Evolutionary conservation across 1,139 yeast species (phyloP), one percentile per base, ranked within the genome.

Genomic region (Candida labiduridarum): DNA sequence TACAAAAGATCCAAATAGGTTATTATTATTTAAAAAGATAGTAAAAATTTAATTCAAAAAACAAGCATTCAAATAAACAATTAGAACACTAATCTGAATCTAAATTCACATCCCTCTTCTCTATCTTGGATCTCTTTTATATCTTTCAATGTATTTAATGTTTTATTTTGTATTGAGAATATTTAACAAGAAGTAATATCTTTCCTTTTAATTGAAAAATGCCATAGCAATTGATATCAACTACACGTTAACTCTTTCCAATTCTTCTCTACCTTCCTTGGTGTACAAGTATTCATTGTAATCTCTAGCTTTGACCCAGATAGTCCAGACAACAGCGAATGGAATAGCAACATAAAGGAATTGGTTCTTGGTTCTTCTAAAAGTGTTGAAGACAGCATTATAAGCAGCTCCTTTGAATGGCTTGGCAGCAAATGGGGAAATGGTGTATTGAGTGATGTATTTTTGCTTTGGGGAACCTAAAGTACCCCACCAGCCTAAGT

Each of bases 401-500:
- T 92, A 84, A 63, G 87, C 81, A 61, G 86, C 84, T 59, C 96
- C 97, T 71, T 87, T 87, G 69, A 94, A 80, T 53, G 98, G 97
- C 71, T 84, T 86, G 73, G 95, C 96, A 53, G 97, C 97, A 63
- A 80, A 89, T 56, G 97, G 96, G 56, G 99, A 88, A 56, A 94
- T 92, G 52, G 96, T 79, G 80, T 94, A 95, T 50, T 85, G 80
- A 55, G 91, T 85, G 61, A 89, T 78, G 72, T 89, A 86, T 75
- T 89, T 91, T 79, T 92, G 98, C 68, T 82, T 82, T 68, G 96
- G 95, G 72, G 89, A 80, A 57, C 96, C 91, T 63, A 84, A 71
- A 76, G 78, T 71, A 68, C 97, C 97, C 98, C 98, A 91, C 97
- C 97, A 91, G 65, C 98, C 98, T 92, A 89, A 85, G 68, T 88